Base-by-base conservation (phyloP, 352 stramenopile genomes). In the Thalassiosira mediterranea region DNA sequence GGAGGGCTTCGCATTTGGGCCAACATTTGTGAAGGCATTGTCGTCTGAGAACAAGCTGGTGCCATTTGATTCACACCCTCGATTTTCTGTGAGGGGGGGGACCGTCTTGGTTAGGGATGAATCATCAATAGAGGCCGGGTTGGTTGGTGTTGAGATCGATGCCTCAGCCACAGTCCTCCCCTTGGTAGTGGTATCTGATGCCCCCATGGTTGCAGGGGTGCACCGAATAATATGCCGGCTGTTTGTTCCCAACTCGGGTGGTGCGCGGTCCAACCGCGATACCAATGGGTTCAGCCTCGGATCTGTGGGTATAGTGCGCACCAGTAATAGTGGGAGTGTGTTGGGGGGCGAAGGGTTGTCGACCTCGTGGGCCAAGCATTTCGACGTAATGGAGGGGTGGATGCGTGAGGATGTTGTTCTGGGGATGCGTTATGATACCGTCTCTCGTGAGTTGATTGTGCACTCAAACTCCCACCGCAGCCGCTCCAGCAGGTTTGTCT, bases 361-460 rank as follows among this genome's bases (percentile, higher is more conserved):
- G 3, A 49, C 17, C n/a, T 32, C 15, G 4, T 76, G 56, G 58
- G 46, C 57, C 10, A 26, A 62, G 8, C 37, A 29, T 15, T 1
- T 46, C 31, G 37, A 67, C 28, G 29, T 76, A 3, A 44, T 34
- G 0, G 47, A 63, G 25, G 19, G 19, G 21, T 47, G 13, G 25
- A 7, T 40, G 17, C 28, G 19, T 11, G 71, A 80, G 11, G 54
- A 74, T 23, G n/a, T 42, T 38, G 42, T 74, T 19, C 58, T 80
- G 32, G 71, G 71, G 5, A 4, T 80, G 0, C 42, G 66, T 23
- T 80, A 80, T 23, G 38, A 74, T 28, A 52, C 62, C 5, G 46
- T 61, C 13, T 32, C n/a, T 28, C 37, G 54, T 23, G 47, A 44
- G n/a, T 37, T 73, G 23, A 48, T 34, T 11, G 32, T 59, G 31